Percentiles rank a stretch among this genome's conserved stretches.
These are phyloP conservation scores for Nymphaea colorata DNA, from an alignment of 164 flowering plant species.

Conservation along the genomic window DNA sequence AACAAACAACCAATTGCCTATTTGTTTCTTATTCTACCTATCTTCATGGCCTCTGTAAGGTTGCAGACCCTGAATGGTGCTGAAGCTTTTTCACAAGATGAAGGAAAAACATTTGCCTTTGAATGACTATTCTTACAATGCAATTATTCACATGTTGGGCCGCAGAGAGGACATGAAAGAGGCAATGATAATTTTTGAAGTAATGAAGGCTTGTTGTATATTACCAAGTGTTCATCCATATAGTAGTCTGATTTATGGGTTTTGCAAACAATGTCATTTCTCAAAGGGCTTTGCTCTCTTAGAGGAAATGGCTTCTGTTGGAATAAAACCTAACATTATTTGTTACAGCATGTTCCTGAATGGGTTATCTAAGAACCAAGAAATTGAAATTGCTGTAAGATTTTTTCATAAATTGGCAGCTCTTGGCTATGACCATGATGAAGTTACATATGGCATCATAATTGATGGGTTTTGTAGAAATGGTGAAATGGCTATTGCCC, in stretches of 20 bases:
- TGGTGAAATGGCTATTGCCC: slow-evolving; percentile 30
- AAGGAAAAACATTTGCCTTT: slow-evolving; percentile 15
- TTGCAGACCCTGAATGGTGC: slow-evolving; percentile 30
- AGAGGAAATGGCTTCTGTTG: slow-evolving; percentile 29
- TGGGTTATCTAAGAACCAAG: slow-evolving; percentile 28
- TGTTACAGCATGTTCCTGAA: slow-evolving; percentile 22
- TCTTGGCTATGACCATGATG: slow-evolving; percentile 30
- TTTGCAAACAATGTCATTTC: slow-evolving; percentile 37
- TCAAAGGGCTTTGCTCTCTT: slow-evolving; percentile 22
- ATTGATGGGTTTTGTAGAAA: slow-evolving; percentile 30
- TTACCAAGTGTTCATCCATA: slow-evolving; percentile 47
- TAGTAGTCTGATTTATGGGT: slow-evolving; percentile 45
- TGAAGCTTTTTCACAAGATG: slow-evolving; percentile 18
- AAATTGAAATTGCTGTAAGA: slow-evolving; percentile 21
- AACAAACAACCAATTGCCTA: no score
- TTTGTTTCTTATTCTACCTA: slow-evolving; percentile 10
- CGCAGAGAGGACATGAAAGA: slow-evolving; percentile 22
- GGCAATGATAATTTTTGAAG: slow-evolving; percentile 36
- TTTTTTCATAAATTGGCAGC: slow-evolving; percentile 18
- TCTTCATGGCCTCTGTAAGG: slow-evolving; percentile 12
- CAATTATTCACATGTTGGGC: slow-evolving; percentile 38
- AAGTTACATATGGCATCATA: slow-evolving; percentile 22
- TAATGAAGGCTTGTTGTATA: slow-evolving; percentile 35
- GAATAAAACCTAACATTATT: slow-evolving; percentile 33
- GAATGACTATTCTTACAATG: slow-evolving; percentile 42